Evolutionary conservation across 306 rosid species (phyloP).

Genomic region (Oxytropis ochrocephala): DNA sequence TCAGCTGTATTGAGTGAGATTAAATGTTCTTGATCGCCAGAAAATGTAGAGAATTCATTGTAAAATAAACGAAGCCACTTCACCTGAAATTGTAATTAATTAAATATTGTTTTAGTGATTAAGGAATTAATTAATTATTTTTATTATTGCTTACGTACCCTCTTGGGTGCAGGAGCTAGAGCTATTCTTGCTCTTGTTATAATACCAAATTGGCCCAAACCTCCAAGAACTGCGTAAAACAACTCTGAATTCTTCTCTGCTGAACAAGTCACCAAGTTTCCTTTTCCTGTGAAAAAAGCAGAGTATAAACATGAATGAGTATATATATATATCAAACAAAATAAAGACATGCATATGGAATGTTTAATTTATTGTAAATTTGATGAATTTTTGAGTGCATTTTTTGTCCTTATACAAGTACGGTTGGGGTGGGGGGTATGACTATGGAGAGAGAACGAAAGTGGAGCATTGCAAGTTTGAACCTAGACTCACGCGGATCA

Average conservation of each 20-base stretch:
- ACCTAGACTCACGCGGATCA: too few species aligned
- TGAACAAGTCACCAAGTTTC: constrained; percentile 69
- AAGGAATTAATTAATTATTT: background rate
- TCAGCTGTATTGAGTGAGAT: constrained; percentile 37
- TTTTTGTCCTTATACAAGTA: too few species aligned
- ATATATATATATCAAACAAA: too few species aligned
- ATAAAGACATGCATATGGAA: background rate
- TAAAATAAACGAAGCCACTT: constrained; percentile 66
- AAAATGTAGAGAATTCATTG: constrained; percentile 46
- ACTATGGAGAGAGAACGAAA: too few species aligned
- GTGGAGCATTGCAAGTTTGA: too few species aligned
- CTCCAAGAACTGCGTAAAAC: constrained; percentile 73
- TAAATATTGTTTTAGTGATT: background rate
- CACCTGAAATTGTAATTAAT: constrained; percentile 36
- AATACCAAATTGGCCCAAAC: constrained; percentile 87
- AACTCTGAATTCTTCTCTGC: constrained; percentile 35
- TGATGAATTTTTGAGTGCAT: too few species aligned
- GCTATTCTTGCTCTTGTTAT: constrained; percentile 87
- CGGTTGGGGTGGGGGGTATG: too few species aligned
- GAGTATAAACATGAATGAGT: background rate
- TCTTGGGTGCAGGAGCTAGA: constrained; percentile 49
- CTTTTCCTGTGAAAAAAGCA: constrained; percentile 39
- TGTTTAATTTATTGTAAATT: too few species aligned
- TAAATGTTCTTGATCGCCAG: constrained; percentile 64
- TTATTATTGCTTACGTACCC: constrained; percentile 41